Base-by-base conservation (phyloP, 1,139 yeast species). In the Candida sanyaensis region DNA sequence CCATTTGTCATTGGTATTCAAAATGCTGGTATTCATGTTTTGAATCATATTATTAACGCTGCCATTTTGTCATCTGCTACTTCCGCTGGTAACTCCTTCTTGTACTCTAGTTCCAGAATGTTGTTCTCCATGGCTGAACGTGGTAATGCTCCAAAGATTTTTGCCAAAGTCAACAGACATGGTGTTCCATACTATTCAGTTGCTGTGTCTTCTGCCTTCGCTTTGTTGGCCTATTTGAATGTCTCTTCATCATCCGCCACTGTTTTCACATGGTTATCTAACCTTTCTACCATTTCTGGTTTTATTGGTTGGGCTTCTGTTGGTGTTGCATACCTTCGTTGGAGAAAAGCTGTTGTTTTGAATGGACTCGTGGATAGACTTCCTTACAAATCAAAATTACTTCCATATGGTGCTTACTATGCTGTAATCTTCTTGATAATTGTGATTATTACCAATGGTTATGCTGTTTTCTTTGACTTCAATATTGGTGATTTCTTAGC, bases 281-380 rank as follows among this genome's bases (percentile, higher is more conserved):
- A 84, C 61, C 83, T 84, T 53, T 85, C 85, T 36, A 82, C 91
- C 30, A 82, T 86, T 53, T 82, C 86, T 39, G 92, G 91, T 43
- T 74, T 86, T 46, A 62, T 86, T 48, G 79, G 88, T 39, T 87
- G 93, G 93, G 70, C 84, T 47, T 73, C 72, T 45, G 69, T 77
- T 32, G 58, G 75, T 21, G 59, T 70, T 36, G 72, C 83, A 23
- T 79, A 79, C 54, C 49, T 79, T 42, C 71, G 83, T 61, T 81
- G 79, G 77, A 77, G 82, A 65, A 76, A 73, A 56, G 86, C 84
- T 17, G 69, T 81, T 47, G 58, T 55, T 1, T 69, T 54, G 57
- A 75, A 77, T 48, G 64, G 62, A 11, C 62, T 79, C 52, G 59
- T 66, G 48, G 80, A 71, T 40, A 68, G 81, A 54, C 75, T 80